phyloP scores from a whole-genome alignment of 257 asterid genomes.

The Solanum medicagineum region DNA sequence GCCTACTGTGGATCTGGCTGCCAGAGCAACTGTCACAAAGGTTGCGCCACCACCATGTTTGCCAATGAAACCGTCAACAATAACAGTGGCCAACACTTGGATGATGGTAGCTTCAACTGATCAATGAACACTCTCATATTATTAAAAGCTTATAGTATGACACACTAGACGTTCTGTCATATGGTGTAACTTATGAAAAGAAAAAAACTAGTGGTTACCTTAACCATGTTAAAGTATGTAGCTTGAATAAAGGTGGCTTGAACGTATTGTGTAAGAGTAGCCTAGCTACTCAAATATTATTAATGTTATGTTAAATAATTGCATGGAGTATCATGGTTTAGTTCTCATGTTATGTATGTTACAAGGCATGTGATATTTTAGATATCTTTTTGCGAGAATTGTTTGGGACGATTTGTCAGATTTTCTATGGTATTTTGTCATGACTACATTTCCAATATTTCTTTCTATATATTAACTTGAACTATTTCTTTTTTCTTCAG shows the following conservation, averaged over 20 bases:
- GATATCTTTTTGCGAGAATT: background rate
- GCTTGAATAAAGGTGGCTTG: background rate
- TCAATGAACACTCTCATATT: background rate
- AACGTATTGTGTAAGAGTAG: background rate
- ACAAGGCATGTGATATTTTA: background rate
- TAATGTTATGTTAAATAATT: background rate
- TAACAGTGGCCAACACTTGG: background rate
- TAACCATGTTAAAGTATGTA: background rate
- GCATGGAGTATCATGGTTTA: background rate
- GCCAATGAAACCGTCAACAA: background rate
- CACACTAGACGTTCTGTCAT: background rate
- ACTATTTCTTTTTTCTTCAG: background rate
- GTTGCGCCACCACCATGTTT: background rate
- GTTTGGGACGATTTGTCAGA: background rate
- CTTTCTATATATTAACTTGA: background rate
- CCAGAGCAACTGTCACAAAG: background rate
- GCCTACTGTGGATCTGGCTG: conserved; percentile 1
- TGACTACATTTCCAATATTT: background rate
- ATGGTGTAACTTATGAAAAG: background rate
- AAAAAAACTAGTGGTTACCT: background rate
- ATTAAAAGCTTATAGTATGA: background rate
- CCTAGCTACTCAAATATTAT: background rate
- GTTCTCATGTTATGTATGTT: background rate
- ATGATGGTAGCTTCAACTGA: background rate
- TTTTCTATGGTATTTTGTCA: too few relatives aligned